Conservation (phyloP, 31 red algal species). For the Porphyra umbilicalis region DNA sequence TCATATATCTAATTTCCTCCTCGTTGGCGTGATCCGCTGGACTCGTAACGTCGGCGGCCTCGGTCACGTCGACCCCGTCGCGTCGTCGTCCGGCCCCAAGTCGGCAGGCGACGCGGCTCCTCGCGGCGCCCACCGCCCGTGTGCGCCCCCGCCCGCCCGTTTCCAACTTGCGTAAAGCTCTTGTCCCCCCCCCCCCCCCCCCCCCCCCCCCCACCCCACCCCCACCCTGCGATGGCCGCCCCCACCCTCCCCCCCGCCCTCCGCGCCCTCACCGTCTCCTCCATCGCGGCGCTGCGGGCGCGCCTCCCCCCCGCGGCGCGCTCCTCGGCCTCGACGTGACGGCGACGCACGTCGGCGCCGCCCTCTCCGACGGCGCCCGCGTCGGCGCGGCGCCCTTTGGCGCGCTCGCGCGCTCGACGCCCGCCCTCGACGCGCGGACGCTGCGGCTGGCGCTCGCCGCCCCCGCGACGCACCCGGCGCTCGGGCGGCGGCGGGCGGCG, state of each 20-base stretch:
- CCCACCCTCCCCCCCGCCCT: slow-evolving; percentile 3
- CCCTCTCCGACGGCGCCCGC: slow-evolving; percentile 30
- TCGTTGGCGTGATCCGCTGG: too few species aligned
- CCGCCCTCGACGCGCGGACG: slow-evolving; percentile 34
- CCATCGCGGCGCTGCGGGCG: slow-evolving; percentile 19
- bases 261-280: slow-evolving; percentile 2
- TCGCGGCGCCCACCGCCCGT: too few species aligned
- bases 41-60: too few species aligned
- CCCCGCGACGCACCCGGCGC: neutral
- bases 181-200: too few species aligned
- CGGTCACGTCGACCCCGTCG: too few species aligned
- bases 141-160: too few species aligned
- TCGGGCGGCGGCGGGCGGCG: neutral
- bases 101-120: too few species aligned
- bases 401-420: slow-evolving; percentile 30
- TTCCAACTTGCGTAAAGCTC: neutral
- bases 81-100: too few species aligned
- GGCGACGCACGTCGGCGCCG: slow-evolving; percentile 34
- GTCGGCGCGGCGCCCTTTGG: slow-evolving; percentile 36
- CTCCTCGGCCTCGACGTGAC: slow-evolving; percentile 52
- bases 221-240: neutral
- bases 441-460: slow-evolving; percentile 31
- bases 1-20: too few species aligned
- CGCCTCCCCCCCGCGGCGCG: slow-evolving; percentile 13
- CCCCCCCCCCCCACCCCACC: neutral